These are phyloP conservation scores for Colletotrichum liriopes DNA, from an alignment of 2,329 filamentous ascomycete species.

Conservation along the genomic window DNA sequence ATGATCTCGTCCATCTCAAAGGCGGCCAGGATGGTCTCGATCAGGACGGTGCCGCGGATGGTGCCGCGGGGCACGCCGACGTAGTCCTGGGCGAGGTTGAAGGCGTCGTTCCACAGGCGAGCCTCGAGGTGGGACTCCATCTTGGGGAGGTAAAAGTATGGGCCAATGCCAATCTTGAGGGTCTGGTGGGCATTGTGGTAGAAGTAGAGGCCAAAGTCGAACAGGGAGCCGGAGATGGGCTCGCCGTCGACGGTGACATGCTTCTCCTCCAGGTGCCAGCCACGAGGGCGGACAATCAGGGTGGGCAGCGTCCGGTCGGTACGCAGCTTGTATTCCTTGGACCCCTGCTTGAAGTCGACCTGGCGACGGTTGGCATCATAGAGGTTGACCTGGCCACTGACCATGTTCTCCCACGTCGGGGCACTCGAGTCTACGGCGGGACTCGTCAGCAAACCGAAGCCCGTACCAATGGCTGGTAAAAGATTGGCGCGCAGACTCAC, in stretches of 20 bases:
- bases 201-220: conserved; percentile 99
- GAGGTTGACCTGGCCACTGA: conserved; percentile 97
- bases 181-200: conserved; percentile 97
- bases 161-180: conserved; percentile 86
- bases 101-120: conserved; percentile 97
- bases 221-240: conserved; percentile 91
- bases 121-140: conserved; percentile 99
- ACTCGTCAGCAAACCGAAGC: conserved; percentile 14
- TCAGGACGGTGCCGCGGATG: conserved; percentile 94
- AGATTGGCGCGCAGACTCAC: conserved; percentile 60
- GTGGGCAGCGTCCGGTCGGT: conserved; percentile 90
- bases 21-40: conserved; percentile 97
- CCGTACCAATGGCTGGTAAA: not conserved
- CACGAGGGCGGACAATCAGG: conserved; percentile 92
- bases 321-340: conserved; percentile 97
- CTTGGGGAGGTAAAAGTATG: conserved; percentile 98
- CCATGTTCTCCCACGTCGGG: conserved; percentile 99
- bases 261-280: conserved; percentile 99
- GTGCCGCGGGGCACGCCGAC: conserved; percentile 91
- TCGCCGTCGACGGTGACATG: conserved; percentile 96
- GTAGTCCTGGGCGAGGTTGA: conserved; percentile 96
- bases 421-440: conserved; percentile 83
- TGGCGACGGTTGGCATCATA: conserved; percentile 95
- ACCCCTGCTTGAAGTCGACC: conserved; percentile 95
- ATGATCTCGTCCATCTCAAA: conserved; percentile 99